Conservation (phyloP, 305 asterid species). For the Fraxinus greggii region DNA sequence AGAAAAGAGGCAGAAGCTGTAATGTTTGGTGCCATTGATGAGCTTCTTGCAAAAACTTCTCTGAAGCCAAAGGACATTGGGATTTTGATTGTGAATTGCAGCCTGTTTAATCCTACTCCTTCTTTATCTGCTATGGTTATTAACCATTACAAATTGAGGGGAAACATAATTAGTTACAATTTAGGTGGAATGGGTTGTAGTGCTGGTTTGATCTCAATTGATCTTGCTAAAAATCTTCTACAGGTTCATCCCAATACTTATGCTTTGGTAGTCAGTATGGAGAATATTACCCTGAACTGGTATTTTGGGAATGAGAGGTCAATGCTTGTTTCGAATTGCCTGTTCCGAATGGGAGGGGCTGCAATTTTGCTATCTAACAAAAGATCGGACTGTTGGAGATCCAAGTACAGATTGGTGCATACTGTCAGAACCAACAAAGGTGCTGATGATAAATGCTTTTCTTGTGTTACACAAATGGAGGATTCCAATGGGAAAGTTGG, state of each 20-base stretch:
- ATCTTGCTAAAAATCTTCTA: conserved; percentile 46
- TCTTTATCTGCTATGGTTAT: conserved; percentile 46
- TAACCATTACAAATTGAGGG: conserved; percentile 43
- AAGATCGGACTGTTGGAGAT: conserved; percentile 31
- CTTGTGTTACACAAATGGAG: conserved; percentile 44
- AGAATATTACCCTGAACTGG: conserved; percentile 44
- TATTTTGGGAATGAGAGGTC: conserved; percentile 44
- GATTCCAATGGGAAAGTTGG: conserved; percentile 41
- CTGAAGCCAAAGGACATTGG: conserved; percentile 43
- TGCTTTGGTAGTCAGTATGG: conserved; percentile 41
- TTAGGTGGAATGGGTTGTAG: conserved; percentile 55
- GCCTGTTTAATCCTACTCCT: conserved; percentile 46
- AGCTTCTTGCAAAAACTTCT: conserved; percentile 35
- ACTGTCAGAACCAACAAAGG: conserved; percentile 52
- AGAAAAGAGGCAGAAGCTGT: conserved; percentile 42
- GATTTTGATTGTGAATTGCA: conserved; percentile 43
- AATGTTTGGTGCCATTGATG: conserved; percentile 45
- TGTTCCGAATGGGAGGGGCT: conserved; percentile 48
- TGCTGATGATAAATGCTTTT: conserved; percentile 43
- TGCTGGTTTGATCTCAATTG: conserved; percentile 44
- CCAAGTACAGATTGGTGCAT: conserved; percentile 45
- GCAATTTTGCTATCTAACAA: conserved; percentile 45
- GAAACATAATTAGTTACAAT: conserved; percentile 39
- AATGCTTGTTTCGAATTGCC: conserved; percentile 45
- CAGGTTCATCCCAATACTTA: conserved; percentile 42